Evolutionary conservation across 23 red algal genomes (phyloP).

Genomic region (Gracilaria gracilis): DNA sequence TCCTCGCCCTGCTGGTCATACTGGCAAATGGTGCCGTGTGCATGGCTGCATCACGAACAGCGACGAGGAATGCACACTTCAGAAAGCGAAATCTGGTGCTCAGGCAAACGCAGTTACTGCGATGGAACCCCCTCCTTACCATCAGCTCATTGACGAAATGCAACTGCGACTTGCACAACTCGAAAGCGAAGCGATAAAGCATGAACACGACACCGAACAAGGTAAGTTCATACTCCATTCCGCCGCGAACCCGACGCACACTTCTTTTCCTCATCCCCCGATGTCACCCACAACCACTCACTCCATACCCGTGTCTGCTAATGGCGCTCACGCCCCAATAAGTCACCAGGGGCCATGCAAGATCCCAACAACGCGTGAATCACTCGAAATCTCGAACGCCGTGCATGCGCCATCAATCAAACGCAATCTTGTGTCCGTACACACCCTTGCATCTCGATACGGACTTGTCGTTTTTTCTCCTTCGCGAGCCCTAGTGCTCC

Average conservation of each 20-base stretch:
- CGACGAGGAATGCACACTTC: not conserved
- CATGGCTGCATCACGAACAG: conserved; percentile 32
- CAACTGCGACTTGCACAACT: not conserved
- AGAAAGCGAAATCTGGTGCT: not conserved
- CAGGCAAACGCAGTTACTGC: not conserved
- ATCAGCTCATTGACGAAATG: too few relatives aligned
- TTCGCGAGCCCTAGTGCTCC: too few relatives aligned
- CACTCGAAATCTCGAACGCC: too few relatives aligned
- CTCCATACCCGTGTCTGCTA: not conserved
- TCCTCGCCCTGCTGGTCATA: conserved; percentile 3
- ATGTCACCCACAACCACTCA: conserved; percentile 5
- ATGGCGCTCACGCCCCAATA: not conserved
- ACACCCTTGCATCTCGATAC: too few relatives aligned
- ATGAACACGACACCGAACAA: not conserved
- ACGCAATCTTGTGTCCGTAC: too few relatives aligned
- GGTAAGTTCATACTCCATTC: conserved; percentile 17
- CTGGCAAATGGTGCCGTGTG: conserved; percentile 13
- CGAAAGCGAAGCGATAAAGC: not conserved
- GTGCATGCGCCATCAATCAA: too few relatives aligned
- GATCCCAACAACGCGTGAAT: too few relatives aligned
- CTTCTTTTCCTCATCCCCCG: not conserved
- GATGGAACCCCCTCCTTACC: too few relatives aligned
- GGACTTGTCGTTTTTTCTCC: too few relatives aligned
- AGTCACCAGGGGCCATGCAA: conserved; percentile 4
- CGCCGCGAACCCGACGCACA: conserved; percentile 22